A percentile compares a stretch with the other conserved stretches of the same genome.
Conservation (phyloP, 805 yeast genomes). For the Cyberlindnera suaveolens region DNA sequence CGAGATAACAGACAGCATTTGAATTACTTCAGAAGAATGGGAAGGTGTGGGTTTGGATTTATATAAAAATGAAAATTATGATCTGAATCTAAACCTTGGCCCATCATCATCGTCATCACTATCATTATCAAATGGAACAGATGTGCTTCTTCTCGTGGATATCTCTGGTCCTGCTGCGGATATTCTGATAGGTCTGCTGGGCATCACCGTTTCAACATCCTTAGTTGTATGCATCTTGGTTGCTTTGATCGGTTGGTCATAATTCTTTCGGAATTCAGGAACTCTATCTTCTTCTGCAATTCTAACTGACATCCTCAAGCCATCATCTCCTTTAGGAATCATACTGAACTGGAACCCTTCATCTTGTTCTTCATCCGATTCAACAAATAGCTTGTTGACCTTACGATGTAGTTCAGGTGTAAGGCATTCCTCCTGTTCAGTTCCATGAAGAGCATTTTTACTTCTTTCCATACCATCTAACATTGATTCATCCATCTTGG, state of each 20-base stretch:
- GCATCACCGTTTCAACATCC: too few species aligned
- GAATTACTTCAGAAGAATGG: slow-evolving; percentile 24
- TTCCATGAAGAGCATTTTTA: background rate
- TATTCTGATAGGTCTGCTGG: too few species aligned
- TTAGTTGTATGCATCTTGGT: background rate
- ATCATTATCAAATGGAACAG: slow-evolving; percentile 9
- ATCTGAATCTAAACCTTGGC: slow-evolving; percentile 30
- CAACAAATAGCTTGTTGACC: slow-evolving; percentile 11
- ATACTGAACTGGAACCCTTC: slow-evolving; percentile 16
- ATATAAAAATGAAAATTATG: background rate
- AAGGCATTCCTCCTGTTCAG: too few species aligned
- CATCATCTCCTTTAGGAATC: slow-evolving; percentile 12
- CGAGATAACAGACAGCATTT: slow-evolving; percentile 21
- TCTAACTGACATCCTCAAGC: slow-evolving; percentile 19
- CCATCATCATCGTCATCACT: slow-evolving; percentile 29
- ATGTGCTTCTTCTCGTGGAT: too few species aligned
- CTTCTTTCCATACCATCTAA: slow-evolving; percentile 5
- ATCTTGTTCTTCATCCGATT: slow-evolving; percentile 10
- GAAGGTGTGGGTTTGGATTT: slow-evolving; percentile 21
- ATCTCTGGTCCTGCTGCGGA: too few species aligned
- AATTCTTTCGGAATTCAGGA: slow-evolving; percentile 17
- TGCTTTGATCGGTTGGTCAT: background rate
- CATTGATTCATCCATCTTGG: slow-evolving; percentile 9
- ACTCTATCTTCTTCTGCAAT: slow-evolving; percentile 3
- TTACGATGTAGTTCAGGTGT: too few species aligned